Conservation (phyloP, 2,329 filamentous ascomycete genomes). For the Sporothrix euskadiensis region DNA sequence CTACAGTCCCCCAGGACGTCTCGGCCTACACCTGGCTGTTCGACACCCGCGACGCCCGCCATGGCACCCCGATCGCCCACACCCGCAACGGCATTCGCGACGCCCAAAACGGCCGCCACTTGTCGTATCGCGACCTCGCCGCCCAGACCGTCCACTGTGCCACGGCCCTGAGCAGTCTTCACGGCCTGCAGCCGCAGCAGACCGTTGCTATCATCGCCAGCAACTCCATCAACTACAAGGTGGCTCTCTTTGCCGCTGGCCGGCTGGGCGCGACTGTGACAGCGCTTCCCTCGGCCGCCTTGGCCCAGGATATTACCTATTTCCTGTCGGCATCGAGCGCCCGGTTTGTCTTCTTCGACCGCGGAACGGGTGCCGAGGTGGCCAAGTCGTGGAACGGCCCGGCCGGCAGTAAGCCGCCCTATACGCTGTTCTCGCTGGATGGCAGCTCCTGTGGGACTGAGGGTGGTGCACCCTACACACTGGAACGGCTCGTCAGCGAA, state of each 20-base stretch:
- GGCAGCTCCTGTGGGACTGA: not conserved
- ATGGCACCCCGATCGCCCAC: not conserved
- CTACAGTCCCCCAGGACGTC: conserved; percentile 18
- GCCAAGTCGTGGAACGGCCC: conserved; percentile 12
- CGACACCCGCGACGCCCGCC: not conserved
- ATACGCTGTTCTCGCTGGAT: conserved; percentile 17
- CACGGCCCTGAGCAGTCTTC: not conserved
- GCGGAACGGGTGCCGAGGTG: not conserved
- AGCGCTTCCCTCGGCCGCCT: not conserved
- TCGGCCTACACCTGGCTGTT: conserved; percentile 18
- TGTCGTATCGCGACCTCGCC: not conserved
- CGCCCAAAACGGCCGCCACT: not conserved
- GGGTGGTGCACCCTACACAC: not conserved
- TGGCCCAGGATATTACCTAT: conserved; percentile 3
- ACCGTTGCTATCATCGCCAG: not conserved
- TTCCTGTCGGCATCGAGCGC: conserved; percentile 9
- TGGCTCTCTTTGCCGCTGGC: conserved; percentile 2
- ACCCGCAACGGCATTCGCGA: conserved; percentile 16
- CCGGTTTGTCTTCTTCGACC: not conserved
- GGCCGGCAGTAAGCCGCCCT: not conserved
- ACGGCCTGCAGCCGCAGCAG: not conserved
- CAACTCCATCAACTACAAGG: conserved; percentile 18
- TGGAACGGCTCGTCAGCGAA: not conserved
- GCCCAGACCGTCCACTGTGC: not conserved
- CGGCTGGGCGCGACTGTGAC: conserved; percentile 14